Conservation (phyloP, 495 filamentous ascomycete genomes). For the Xylaria acuta region DNA sequence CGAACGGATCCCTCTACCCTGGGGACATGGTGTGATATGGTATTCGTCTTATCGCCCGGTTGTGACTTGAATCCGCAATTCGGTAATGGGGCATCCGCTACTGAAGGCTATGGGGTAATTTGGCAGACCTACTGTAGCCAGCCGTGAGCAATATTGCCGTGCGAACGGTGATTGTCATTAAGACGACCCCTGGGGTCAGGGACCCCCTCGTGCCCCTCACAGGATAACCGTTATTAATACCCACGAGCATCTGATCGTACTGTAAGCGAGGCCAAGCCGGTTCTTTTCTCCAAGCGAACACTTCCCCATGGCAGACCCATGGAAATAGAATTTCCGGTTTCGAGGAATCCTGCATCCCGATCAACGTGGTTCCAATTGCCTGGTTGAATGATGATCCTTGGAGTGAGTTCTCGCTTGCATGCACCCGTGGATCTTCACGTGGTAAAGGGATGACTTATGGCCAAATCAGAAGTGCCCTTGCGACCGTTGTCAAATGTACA, state of each 20-base stretch:
- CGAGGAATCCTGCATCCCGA: background rate
- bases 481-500: background rate
- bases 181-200: background rate
- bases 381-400: background rate
- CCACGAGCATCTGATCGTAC: constrained; percentile 12
- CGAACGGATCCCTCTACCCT: background rate
- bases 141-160: background rate
- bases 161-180: background rate
- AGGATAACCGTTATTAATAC: constrained; percentile 31
- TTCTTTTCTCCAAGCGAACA: constrained; percentile 8
- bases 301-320: no score
- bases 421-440: constrained; percentile 6
- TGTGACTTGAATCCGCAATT: background rate
- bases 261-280: constrained; percentile 15
- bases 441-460: background rate
- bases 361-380: background rate
- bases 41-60: background rate
- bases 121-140: background rate
- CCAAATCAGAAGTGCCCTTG: background rate
- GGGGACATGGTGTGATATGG: background rate
- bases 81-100: background rate
- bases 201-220: constrained; percentile 22
- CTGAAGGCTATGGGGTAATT: background rate
- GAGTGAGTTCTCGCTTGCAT: constrained; percentile 4
- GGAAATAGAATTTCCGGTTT: background rate